These are phyloP conservation scores for Jackrogersella multiformis DNA, from an alignment of 495 filamentous ascomycete genomes.

Conservation along the genomic window DNA sequence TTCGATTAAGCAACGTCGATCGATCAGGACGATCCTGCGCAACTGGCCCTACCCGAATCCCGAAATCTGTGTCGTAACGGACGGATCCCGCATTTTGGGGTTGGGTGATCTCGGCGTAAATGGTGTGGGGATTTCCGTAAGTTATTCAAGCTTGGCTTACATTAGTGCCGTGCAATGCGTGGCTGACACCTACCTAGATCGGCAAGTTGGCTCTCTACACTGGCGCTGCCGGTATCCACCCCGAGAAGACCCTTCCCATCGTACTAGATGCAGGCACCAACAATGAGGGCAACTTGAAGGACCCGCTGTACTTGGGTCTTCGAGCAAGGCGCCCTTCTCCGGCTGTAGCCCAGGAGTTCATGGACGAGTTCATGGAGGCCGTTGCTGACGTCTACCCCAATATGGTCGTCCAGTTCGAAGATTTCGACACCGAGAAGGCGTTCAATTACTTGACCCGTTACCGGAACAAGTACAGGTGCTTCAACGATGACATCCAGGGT, in stretches of 20 bases:
- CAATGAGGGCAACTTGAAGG: constrained; percentile 86
- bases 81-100: constrained; percentile 95
- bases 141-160: constrained; percentile 43
- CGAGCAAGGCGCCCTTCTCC: constrained; percentile 80
- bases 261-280: constrained; percentile 91
- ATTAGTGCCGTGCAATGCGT: constrained; percentile 23
- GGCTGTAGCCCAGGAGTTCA: constrained; percentile 87
- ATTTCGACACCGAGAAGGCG: constrained; percentile 92
- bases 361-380: constrained; percentile 97
- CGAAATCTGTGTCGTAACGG: constrained; percentile 96
- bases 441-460: constrained; percentile 94
- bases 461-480: constrained; percentile 86
- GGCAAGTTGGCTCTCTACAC: constrained; percentile 95
- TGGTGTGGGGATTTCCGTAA: constrained; percentile 97
- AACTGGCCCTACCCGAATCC: constrained; percentile 91
- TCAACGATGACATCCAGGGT: constrained; percentile 99
- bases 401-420: constrained; percentile 97
- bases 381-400: constrained; percentile 86
- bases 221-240: constrained; percentile 95
- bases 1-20: constrained; percentile 87
- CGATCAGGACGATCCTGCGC: constrained; percentile 80
- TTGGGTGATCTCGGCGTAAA: constrained; percentile 96
- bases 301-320: constrained; percentile 94
- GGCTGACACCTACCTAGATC: constrained; percentile 54
- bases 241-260: constrained; percentile 88